Evolutionary conservation across 2,329 filamentous ascomycete species (phyloP).

Genomic region (Coniochaeta sp.): DNA sequence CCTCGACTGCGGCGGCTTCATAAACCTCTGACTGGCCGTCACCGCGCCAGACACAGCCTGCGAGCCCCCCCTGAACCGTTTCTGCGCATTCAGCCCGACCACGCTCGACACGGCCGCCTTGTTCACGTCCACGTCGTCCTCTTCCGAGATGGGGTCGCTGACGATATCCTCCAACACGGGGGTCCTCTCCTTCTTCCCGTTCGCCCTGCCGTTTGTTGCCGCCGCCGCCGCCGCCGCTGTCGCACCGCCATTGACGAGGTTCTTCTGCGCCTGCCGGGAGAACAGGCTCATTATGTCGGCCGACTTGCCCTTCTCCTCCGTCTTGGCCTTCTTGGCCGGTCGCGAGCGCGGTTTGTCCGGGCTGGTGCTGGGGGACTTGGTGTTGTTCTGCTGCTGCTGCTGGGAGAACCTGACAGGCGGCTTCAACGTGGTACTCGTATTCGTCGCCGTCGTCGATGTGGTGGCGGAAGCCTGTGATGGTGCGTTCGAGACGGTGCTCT

Average conservation of each 20-base stretch:
- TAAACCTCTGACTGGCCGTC: conserved; percentile 39
- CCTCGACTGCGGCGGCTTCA: conserved; percentile 28
- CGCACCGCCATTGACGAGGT: conserved; percentile 20
- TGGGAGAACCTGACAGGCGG: not conserved
- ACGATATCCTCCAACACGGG: conserved; percentile 38
- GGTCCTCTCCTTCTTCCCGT: conserved; percentile 14
- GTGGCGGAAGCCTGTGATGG: too few species aligned
- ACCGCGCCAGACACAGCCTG: conserved; percentile 4
- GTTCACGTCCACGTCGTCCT: conserved; percentile 48
- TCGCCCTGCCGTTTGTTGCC: conserved; percentile 14
- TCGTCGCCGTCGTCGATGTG: too few species aligned
- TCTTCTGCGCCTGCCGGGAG: conserved; percentile 50
- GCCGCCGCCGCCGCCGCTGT: conserved; percentile 5
- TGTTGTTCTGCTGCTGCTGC: not conserved
- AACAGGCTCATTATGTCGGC: conserved; percentile 53
- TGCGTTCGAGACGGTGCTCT: conserved; percentile 12
- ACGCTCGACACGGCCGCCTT: conserved; percentile 44
- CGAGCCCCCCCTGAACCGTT: conserved; percentile 32
- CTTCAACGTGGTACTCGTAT: too few species aligned
- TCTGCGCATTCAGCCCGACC: conserved; percentile 48
- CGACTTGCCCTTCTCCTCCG: conserved; percentile 36
- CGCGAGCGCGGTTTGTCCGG: conserved; percentile 31
- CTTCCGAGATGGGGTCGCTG: conserved; percentile 52
- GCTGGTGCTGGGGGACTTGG: conserved; percentile 34
- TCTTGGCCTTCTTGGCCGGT: conserved; percentile 29